Base-by-base conservation (phyloP, 768 basidiomycete species). In the Serendipita sp. region DNA sequence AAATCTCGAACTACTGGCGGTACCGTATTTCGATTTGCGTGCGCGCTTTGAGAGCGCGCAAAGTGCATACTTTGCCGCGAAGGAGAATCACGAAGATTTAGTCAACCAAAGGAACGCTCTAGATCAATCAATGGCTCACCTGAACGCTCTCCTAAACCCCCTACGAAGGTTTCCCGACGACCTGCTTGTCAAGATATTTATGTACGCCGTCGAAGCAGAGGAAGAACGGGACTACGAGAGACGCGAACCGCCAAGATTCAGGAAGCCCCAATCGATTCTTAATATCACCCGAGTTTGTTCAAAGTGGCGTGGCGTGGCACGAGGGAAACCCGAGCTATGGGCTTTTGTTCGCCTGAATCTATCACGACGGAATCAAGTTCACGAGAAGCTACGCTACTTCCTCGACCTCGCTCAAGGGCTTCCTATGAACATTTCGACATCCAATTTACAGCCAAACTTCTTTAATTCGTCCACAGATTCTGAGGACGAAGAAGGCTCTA, bases 81-180 rank as follows among this genome's bases (percentile, higher is more conserved):
- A 60, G 55, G 55, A 60, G 27, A 60, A 60, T 36, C 55, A 60
- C 33, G 55, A 60, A 37, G 55, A 60, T 60, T 34, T 60, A 31
- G 10, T 60, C 10, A 27, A 4, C 8, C 55, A 60, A 34, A 23
- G 55, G 8, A 37, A 37, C 29, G 34, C 55, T 8, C 55, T 60
- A 10, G 55, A 37, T 33, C 55, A n/a, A 37, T 60, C 55, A 8
- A 60, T 60, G 55, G 29, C 23, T 31, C 55, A 60, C 33, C 29
- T 60, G 16, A 60, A n/a, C 55, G 18, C 55, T 4, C 33, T 60
- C 27, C 55, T 60, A n/a, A 31, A 60, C 34, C 55, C 55, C 8
- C 55, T 60, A 10, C 27, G 55, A n/a, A 27, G 55, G 27, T 31
- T 60, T 36, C 33, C 55, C 8, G 29, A 31, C 10, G 55, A 60